Evolutionary conservation across 2,329 filamentous ascomycete genomes (phyloP), one percentile per base, ranked within the genome.

Genomic region (Ceratocystis albifundus): DNA sequence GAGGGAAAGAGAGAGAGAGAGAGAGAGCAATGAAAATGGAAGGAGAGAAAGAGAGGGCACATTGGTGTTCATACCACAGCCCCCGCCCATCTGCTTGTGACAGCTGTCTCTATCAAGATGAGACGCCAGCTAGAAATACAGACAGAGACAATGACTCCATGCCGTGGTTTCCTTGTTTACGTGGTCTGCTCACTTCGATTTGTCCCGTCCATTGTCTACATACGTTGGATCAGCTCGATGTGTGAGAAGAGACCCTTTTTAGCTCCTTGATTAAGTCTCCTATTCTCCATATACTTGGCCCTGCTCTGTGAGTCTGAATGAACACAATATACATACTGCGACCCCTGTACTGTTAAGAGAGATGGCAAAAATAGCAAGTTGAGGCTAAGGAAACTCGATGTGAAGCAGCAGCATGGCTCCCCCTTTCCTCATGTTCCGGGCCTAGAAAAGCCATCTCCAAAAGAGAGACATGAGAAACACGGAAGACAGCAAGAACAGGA

Each of bases 311-410:
- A 30, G 25, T 15, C 53, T 30, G 53, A 59, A 36, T 36, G 53
- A 20, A n/a, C 28, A 59, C 53, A 36, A 36, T 36, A 36, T 10
- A 36, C 10, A 36, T 36, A 12, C 8, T 36, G 32, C 32, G 10
- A 36, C 4, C 53, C 53, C 53, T 32, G 53, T 59, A n/a, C 28
- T 32, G 20, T 59, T 12, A n/a, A 17, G 12, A 32, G n/a, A 7
- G 1, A 36, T 12, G 28, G 28, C 53, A 4, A 32, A 59, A 59
- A 17, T 20, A 59, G 53, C 53, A 59, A 59, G n/a, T 59, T 32
- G 28, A 59, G 53, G 53, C 53, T 59, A 59, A 17, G 53, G 53
- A 59, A 59, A 59, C 53, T 59, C 53, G n/a, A 59, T 6, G 53
- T 59, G 53, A 59, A 59, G 53, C 53, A 59, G 53, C 12, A 59